Base-by-base conservation (phyloP, 129 eudicot species). In the Centrapalus pauciflorus region DNA sequence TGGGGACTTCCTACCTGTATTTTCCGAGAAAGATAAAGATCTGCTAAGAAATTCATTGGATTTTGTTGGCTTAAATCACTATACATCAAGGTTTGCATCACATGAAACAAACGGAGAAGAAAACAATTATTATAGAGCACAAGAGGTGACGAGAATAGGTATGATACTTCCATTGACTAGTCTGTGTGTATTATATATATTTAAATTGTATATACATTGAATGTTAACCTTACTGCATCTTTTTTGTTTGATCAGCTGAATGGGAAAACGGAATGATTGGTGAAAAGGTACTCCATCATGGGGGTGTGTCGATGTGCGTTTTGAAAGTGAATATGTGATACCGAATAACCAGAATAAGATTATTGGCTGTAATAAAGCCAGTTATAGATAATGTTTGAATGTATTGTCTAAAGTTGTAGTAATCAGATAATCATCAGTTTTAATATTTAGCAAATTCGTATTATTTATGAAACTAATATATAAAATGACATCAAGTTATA, bases 51-150 rank as follows among this genome's bases (percentile, higher is more conserved):
- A 75, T 69, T 81, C 88, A 8, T 34, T 84, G 45, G 96, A 88
- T 69, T 88, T 88, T 55, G 48, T 88, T 48, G 96, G 96, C 23
- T 63, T 88, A 52, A 88, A 88, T 73, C 96, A 88, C 66, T 88
- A 88, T 56, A 88, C 91, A 37, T 74, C 91, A 65, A 84, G 91
- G 63, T 79, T 84, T 81, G 75, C 80, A 76, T 52, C 78, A 29
- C 82, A 82, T 75, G 40, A 57, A 25, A 75, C 81, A 54, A 71
- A 75, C 61, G 19, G 57, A 32, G 73, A 74, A 72, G 71, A 58
- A 17, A 67, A 64, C 29, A 63, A 80, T 19, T 84, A 73, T 60
- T 84, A 79, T 71, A 74, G 74, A 61, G 77, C 11, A 11, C 96
- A 84, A 67, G 91, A 77, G 72, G 76, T 76, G 55, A 84, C 67